A percentile compares a stretch with the other conserved stretches of the same genome.
These are phyloP conservation scores for Acidomyces sp. DNA, from an alignment of 495 filamentous ascomycete genomes.

Conservation along the genomic window DNA sequence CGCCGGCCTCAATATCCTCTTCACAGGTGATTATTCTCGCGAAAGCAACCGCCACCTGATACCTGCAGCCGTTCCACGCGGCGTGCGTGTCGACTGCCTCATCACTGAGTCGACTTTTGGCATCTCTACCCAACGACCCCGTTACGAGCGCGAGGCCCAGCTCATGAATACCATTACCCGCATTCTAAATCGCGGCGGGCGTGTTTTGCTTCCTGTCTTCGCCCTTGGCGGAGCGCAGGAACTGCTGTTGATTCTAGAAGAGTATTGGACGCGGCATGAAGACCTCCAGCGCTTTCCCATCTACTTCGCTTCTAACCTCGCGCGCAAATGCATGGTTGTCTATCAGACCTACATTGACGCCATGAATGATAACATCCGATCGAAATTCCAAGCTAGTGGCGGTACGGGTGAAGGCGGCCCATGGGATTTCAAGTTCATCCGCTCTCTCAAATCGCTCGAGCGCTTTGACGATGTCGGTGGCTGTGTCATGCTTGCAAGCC, in stretches of 20 bases:
- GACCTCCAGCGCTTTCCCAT: constrained; percentile 85
- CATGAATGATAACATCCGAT: constrained; percentile 98
- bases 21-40: constrained; percentile 92
- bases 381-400: constrained; percentile 43
- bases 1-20: constrained; percentile 86
- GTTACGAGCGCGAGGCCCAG: constrained; percentile 76
- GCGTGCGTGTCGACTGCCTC: constrained; percentile 80
- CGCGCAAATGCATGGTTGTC: constrained; percentile 92
- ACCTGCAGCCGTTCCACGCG: constrained; percentile 72
- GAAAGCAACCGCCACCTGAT: constrained; percentile 92
- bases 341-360: constrained; percentile 95
- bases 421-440: constrained; percentile 90
- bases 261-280: constrained; percentile 82
- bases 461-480: constrained; percentile 90
- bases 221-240: constrained; percentile 90
- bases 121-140: constrained; percentile 77
- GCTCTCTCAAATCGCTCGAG: constrained; percentile 81
- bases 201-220: constrained; percentile 90
- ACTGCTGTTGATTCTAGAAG: constrained; percentile 83
- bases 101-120: constrained; percentile 97
- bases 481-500: constrained; percentile 93
- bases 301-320: constrained; percentile 90
- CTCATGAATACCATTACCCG: constrained; percentile 90
- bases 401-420: constrained; percentile 63
- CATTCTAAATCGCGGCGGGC: constrained; percentile 78